phyloP scores from a whole-genome alignment of 2,329 filamentous ascomycete species.

The Leptoxyphium fumago region DNA sequence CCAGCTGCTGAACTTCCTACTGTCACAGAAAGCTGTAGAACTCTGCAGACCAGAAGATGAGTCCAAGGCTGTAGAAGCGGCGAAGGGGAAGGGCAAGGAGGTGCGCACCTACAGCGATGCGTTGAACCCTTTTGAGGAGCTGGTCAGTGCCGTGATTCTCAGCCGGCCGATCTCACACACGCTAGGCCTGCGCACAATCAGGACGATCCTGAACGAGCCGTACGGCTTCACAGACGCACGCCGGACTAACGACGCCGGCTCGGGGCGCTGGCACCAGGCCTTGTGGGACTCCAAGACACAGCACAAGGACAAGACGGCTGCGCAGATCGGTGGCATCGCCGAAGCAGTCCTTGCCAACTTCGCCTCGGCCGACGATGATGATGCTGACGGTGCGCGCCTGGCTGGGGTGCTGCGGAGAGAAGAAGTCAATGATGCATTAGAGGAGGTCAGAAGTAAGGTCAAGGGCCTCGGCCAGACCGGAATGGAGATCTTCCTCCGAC shows the following conservation, averaged over 20 bases:
- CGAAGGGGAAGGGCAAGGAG: slow-evolving; percentile 6
- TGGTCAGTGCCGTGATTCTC: slow-evolving; percentile 29
- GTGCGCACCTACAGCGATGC: slow-evolving; percentile 19
- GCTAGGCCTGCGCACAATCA: slow-evolving; percentile 28
- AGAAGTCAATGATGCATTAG: slow-evolving; percentile 16
- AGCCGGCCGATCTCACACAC: slow-evolving; percentile 30
- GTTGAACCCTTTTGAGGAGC: slow-evolving; percentile 30
- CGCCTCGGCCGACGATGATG: slow-evolving; percentile 17
- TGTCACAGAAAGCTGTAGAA: slow-evolving; percentile 16
- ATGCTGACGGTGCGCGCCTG: slow-evolving; percentile 18
- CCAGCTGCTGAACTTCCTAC: slow-evolving; percentile 21
- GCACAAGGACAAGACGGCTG: slow-evolving; percentile 32
- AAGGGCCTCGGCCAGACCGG: slow-evolving; percentile 29
- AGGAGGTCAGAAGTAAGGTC: slow-evolving; percentile 20
- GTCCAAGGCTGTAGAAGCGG: slow-evolving; percentile 12
- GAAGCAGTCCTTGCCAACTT: slow-evolving; percentile 20
- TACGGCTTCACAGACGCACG: slow-evolving; percentile 23
- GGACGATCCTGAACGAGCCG: slow-evolving; percentile 30
- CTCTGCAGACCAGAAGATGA: slow-evolving; percentile 22
- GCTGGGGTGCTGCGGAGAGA: slow-evolving; percentile 19
- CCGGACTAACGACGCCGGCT: slow-evolving; percentile 22
- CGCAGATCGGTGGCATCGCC: slow-evolving; percentile 22
- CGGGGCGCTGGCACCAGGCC: slow-evolving; percentile 24
- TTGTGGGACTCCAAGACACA: slow-evolving; percentile 29
- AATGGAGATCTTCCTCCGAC: slow-evolving; percentile 28